Base-by-base conservation (phyloP, 2,329 filamentous ascomycete species). In the Ophiosphaerella korrae region DNA sequence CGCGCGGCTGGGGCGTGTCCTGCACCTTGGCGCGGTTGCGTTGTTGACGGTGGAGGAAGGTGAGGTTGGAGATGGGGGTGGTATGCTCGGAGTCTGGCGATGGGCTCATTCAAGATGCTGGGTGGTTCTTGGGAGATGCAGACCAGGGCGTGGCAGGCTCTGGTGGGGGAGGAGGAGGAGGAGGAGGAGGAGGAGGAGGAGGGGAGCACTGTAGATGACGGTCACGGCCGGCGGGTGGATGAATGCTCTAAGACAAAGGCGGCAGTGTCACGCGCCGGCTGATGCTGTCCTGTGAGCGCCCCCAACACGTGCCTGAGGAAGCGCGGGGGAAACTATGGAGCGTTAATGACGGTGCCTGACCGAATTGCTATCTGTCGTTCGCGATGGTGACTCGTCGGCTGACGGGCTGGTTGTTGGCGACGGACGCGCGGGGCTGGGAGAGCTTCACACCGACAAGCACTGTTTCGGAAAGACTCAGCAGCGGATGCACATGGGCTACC, bases 21-120 rank as follows among this genome's bases (percentile, higher is more conserved):
- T 69, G 62, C 42, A 65, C 62, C 62, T 67, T 70, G 53, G 57
- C 60, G 52, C 63, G 64, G 49, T 55, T 68, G 59, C 66, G 68
- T 51, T 72, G 67, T 42, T 75, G 68, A 48, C 70, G 64, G 57
- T 73, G 64, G 45, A 72, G 65, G 59, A 67, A 63, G 18, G 64
- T 64, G 48, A 71, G 66, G 57, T 71, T 70, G 13, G 69, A 70
- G 44, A 68, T 62, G 35, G 67, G 69, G 54, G 60, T 63, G 50
- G 66, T 61, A 37, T 65, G 51, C 43, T 70, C 68, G 45, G 63
- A 35, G 26, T 68, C 65, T 55, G 71, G 72, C 68, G 71, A 73
- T 58, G 68, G 67, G 68, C 59, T 73, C 71, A 74, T 74, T 72
- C 68, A 74, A 73, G 59, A 57, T 59, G 62, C 58, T 60, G 49